Conservation (phyloP, 2,329 filamentous ascomycete genomes). For the Monosporascus cannonballus region DNA sequence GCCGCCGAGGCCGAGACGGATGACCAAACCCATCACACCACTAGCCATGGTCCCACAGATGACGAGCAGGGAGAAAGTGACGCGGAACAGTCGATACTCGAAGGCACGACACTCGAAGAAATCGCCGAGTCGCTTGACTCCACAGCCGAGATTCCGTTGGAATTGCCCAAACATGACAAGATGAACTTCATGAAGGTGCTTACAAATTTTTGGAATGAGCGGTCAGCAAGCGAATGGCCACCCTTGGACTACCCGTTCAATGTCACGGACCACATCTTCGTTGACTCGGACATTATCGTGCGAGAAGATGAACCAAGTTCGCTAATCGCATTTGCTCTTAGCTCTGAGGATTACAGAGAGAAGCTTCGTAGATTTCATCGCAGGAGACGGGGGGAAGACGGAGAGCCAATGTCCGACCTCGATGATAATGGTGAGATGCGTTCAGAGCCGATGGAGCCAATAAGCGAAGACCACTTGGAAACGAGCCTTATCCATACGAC, state of each 20-base stretch:
- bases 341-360: constrained; percentile 76
- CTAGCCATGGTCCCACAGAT: constrained; percentile 57
- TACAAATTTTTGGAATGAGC: constrained; percentile 96
- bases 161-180: constrained; percentile 88
- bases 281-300: constrained; percentile 94
- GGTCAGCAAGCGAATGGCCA: constrained; percentile 91
- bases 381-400: constrained; percentile 14
- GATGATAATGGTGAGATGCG: constrained; percentile 29
- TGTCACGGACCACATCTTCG: constrained; percentile 88
- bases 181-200: constrained; percentile 92
- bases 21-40: constrained; percentile 37
- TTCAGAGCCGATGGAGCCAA: constrained; percentile 20
- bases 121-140: constrained; percentile 58
- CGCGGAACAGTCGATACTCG: constrained; percentile 60
- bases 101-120: constrained; percentile 62
- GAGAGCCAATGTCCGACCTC: constrained; percentile 12
- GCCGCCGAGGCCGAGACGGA: constrained; percentile 36
- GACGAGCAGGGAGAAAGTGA: constrained; percentile 67
- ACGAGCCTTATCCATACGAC: constrained; percentile 77
- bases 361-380: constrained; percentile 54
- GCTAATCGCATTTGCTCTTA: constrained; percentile 86
- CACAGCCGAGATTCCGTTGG: constrained; percentile 55
- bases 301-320: constrained; percentile 96
- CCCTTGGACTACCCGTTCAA: constrained; percentile 87
- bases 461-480: constrained; percentile 67